These are phyloP conservation scores for Collybia nuda DNA, from an alignment of 768 basidiomycete genomes.

Conservation along the genomic window DNA sequence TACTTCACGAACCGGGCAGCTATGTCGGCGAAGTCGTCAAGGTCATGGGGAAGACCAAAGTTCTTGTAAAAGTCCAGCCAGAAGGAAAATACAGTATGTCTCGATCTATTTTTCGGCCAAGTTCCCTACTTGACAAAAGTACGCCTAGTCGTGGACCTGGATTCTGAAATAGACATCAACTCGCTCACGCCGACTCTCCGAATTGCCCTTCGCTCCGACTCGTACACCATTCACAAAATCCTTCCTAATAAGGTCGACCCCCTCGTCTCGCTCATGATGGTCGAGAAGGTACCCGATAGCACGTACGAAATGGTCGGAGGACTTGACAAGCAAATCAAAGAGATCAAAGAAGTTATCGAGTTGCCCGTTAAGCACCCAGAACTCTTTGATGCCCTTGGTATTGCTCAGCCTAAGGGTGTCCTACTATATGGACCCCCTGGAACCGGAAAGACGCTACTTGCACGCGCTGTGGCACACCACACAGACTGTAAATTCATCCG, in stretches of 20 bases:
- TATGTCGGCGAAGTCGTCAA: constrained; percentile 98
- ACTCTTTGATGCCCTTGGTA: constrained; percentile 93
- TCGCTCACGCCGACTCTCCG: constrained; percentile 84
- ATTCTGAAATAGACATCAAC: constrained; percentile 79
- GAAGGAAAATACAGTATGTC: constrained; percentile 97
- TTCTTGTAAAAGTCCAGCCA: constrained; percentile 96
- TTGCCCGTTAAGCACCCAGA: constrained; percentile 97
- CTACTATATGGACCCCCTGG: constrained; percentile 95
- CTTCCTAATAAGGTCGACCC: constrained; percentile 98
- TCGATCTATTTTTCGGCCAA: background rate
- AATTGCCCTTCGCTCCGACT: constrained; percentile 94
- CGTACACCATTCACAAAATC: constrained; percentile 95
- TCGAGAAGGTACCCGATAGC: constrained; percentile 98
- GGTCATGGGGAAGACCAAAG: constrained; percentile 99
- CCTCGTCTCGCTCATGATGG: constrained; percentile 99
- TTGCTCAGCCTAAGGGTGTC: constrained; percentile 96
- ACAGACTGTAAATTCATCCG: constrained; percentile 98
- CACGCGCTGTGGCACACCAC: constrained; percentile 95
- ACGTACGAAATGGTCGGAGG: constrained; percentile 99
- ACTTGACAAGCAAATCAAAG: constrained; percentile 93
- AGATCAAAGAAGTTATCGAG: constrained; percentile 96
- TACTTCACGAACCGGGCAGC: constrained; percentile 92
- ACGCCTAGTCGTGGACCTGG: constrained; percentile 85
- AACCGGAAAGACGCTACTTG: constrained; percentile 94
- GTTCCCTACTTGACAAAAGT: background rate